phyloP scores from a whole-genome alignment of 2,329 filamentous ascomycete species.

The Stagonosporopsis tanaceti region DNA sequence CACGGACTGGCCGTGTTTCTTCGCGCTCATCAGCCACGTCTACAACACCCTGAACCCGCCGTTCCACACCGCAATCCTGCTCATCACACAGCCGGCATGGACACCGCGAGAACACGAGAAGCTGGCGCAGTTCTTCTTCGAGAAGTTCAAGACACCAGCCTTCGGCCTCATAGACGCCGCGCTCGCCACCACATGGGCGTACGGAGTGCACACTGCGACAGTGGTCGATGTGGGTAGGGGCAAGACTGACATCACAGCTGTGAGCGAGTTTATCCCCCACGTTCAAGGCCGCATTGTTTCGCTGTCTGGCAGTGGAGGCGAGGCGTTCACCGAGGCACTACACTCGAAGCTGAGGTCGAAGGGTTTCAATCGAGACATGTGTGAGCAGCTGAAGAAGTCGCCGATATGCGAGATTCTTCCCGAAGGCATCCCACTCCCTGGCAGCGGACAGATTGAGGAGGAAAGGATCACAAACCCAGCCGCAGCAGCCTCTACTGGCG shows the following conservation, averaged over 20 bases:
- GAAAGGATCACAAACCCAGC: conserved; percentile 60
- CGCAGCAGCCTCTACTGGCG: conserved; percentile 64
- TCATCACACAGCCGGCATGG: conserved; percentile 91
- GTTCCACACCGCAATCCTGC: conserved; percentile 91
- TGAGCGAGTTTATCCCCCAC: conserved; percentile 82
- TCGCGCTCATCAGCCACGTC: conserved; percentile 90
- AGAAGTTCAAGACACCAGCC: conserved; percentile 93
- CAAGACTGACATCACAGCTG: conserved; percentile 91
- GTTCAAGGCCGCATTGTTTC: conserved; percentile 70
- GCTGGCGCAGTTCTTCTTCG: conserved; percentile 93
- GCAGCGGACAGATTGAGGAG: conserved; percentile 53
- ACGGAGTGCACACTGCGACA: conserved; percentile 81
- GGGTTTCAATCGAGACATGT: conserved; percentile 68
- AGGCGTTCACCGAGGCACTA: conserved; percentile 82
- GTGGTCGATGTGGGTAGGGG: conserved; percentile 90
- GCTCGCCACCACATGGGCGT: conserved; percentile 80
- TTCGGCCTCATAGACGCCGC: conserved; percentile 91
- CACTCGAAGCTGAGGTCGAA: conserved; percentile 69
- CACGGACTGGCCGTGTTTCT: conserved; percentile 89
- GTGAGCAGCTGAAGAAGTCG: conserved; percentile 70
- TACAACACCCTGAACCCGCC: conserved; percentile 88
- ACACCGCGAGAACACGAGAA: conserved; percentile 85
- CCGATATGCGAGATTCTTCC: conserved; percentile 69
- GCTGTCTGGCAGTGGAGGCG: conserved; percentile 77
- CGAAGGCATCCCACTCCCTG: conserved; percentile 61